Evolutionary conservation across 495 filamentous ascomycete species (phyloP).

Genomic region (Penicillium psychrofluorescens): DNA sequence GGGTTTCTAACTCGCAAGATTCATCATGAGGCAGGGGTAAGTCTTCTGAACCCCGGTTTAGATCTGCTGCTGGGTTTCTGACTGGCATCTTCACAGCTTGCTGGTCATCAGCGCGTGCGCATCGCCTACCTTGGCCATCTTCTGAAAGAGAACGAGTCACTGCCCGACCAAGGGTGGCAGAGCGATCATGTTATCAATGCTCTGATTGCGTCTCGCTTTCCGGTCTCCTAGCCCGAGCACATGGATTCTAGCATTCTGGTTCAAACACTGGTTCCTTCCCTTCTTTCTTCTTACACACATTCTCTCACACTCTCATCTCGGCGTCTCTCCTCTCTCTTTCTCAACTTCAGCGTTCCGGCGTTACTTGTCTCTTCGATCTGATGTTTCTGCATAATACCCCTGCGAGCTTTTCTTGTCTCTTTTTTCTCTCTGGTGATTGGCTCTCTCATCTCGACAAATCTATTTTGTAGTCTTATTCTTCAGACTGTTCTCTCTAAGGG

Average conservation of each 20-base stretch:
- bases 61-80: background rate
- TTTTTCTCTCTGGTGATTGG: background rate
- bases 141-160: slow-evolving; percentile 56
- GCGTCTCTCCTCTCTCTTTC: background rate
- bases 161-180: slow-evolving; percentile 68
- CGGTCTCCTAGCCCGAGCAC: slow-evolving; percentile 7
- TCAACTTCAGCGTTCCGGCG: slow-evolving; percentile 14
- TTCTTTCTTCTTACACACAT: no score
- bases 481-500: no score
- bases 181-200: slow-evolving; percentile 73
- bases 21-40: slow-evolving; percentile 57
- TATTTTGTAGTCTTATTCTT: background rate
- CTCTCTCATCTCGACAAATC: background rate
- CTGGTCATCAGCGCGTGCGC: slow-evolving; percentile 48
- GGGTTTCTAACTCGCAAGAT: slow-evolving; percentile 54
- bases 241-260: no score
- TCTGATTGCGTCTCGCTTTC: slow-evolving; percentile 49
- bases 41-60: slow-evolving; percentile 12
- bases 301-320: no score
- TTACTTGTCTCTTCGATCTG: slow-evolving; percentile 8
- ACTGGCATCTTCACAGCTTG: slow-evolving; percentile 25
- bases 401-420: slow-evolving; percentile 6
- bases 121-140: slow-evolving; percentile 76
- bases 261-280: no score
- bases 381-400: slow-evolving; percentile 36